A percentile compares a stretch with the other conserved stretches of the same genome.
phyloP scores from a whole-genome alignment of 495 filamentous ascomycete genomes.

The Aspergillus sparsus region DNA sequence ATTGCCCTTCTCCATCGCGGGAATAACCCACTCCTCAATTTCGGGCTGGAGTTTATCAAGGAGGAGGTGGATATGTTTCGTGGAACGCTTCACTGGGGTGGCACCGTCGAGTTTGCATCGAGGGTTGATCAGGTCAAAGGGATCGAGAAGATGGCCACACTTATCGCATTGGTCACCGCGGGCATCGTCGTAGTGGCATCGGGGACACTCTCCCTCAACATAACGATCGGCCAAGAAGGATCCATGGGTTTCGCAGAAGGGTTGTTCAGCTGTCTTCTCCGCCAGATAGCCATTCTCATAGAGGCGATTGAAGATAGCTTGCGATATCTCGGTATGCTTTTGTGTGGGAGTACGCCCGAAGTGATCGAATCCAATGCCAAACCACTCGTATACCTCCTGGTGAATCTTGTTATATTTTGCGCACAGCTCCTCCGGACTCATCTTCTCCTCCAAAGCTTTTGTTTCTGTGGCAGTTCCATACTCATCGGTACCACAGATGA shows the following conservation, averaged over 20 bases:
- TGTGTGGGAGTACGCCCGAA: constrained; percentile 82
- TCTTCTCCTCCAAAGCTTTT: constrained; percentile 67
- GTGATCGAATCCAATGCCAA: constrained; percentile 79
- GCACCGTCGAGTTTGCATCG: constrained; percentile 83
- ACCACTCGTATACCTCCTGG: constrained; percentile 85
- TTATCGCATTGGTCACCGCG: constrained; percentile 87
- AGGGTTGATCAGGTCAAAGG: constrained; percentile 58
- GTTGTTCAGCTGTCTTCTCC: constrained; percentile 74
- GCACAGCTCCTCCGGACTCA: constrained; percentile 73
- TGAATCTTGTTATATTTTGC: constrained; percentile 85
- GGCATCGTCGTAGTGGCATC: constrained; percentile 78
- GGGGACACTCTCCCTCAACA: constrained; percentile 85
- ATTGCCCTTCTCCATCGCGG: constrained; percentile 57
- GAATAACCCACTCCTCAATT: constrained; percentile 69
- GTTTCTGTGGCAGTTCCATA: constrained; percentile 85
- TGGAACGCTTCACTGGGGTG: constrained; percentile 69
- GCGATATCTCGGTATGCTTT: constrained; percentile 83
- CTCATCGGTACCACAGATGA: constrained; percentile 64
- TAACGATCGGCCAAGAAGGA: constrained; percentile 91
- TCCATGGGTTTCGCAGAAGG: constrained; percentile 81
- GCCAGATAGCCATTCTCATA: constrained; percentile 78
- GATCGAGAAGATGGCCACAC: constrained; percentile 79
- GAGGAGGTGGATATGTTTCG: constrained; percentile 73
- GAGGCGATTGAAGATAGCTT: constrained; percentile 79
- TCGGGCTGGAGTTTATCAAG: constrained; percentile 77